Conservation (phyloP, 345 rosid genomes). For the Hypericum perforatum region DNA sequence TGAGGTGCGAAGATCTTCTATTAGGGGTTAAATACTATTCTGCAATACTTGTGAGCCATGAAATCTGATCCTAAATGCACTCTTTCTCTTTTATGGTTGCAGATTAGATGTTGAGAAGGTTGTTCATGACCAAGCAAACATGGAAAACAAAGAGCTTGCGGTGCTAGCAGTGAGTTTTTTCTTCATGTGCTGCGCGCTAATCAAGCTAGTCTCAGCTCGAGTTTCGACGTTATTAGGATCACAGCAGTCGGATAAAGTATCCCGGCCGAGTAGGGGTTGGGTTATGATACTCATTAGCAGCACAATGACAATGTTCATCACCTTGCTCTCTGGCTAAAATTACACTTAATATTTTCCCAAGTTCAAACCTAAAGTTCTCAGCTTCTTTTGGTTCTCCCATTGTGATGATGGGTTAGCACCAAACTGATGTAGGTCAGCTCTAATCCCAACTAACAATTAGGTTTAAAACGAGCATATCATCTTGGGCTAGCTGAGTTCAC, state of each 20-base stretch:
- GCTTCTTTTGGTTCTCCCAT: slow-evolving; percentile 3
- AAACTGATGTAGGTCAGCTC: too few species aligned
- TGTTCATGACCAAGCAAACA: slow-evolving; percentile 37
- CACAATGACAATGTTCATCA: slow-evolving; percentile 63
- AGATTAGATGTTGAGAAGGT: slow-evolving; percentile 62
- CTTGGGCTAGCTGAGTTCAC: too few species aligned
- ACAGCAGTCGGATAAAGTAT: slow-evolving; percentile 21
- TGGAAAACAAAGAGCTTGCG: slow-evolving; percentile 62
- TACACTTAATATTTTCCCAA: not conserved
- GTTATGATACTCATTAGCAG: slow-evolving; percentile 68
- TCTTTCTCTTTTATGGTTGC: slow-evolving; percentile 6
- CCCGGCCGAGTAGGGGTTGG: slow-evolving; percentile 57
- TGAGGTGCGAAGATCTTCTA: slow-evolving; percentile 49
- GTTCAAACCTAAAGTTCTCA: not conserved
- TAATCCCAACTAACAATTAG: too few species aligned
- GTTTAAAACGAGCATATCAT: too few species aligned
- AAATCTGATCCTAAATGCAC: too few species aligned
- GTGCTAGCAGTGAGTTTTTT: slow-evolving; percentile 53
- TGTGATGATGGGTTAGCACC: too few species aligned
- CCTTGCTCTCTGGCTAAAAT: slow-evolving; percentile 49
- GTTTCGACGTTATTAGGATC: slow-evolving; percentile 27
- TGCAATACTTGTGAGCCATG: too few species aligned
- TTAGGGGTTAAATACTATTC: not conserved
- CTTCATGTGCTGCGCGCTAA: slow-evolving; percentile 44
- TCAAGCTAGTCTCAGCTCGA: slow-evolving; percentile 45